Percentiles rank a stretch among this genome's conserved stretches.
Evolutionary conservation across 2,329 filamentous ascomycete species (phyloP).

Genomic region (Fusarium penzigii): DNA sequence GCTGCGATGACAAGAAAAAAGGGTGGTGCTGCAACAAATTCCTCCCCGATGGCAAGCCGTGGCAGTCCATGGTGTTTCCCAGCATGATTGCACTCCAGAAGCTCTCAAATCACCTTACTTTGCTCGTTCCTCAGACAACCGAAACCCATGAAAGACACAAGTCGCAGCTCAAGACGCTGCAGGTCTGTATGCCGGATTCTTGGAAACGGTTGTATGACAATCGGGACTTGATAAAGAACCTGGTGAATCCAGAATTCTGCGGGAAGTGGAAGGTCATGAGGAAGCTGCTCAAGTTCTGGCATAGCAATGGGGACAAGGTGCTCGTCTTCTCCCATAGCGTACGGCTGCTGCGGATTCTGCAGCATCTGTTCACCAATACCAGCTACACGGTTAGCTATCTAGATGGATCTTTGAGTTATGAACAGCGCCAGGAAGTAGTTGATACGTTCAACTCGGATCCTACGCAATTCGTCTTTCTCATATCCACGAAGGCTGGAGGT

Average conservation of each 20-base stretch:
- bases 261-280: conserved; percentile 95
- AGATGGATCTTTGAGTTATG: conserved; percentile 80
- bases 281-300: conserved; percentile 87
- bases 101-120: conserved; percentile 87
- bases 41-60: conserved; percentile 63
- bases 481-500: conserved; percentile 90
- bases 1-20: conserved; percentile 62
- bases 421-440: conserved; percentile 79
- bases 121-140: conserved; percentile 69
- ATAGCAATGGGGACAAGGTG: conserved; percentile 87
- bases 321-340: conserved; percentile 95
- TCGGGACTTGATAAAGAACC: conserved; percentile 76
- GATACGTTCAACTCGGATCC: conserved; percentile 91
- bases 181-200: conserved; percentile 70
- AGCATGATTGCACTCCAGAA: conserved; percentile 82
- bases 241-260: conserved; percentile 87
- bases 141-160: conserved; percentile 72
- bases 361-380: conserved; percentile 83
- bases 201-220: conserved; percentile 75
- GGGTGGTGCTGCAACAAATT: conserved; percentile 78
- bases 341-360: conserved; percentile 77
- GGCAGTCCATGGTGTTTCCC: conserved; percentile 82
- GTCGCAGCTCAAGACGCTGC: conserved; percentile 74
- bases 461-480: conserved; percentile 89
- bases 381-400: conserved; percentile 90